Evolutionary conservation across 208 protist genomes (phyloP), one percentile per base, ranked within the genome.

Genomic region (Leishmania guyanensis): DNA sequence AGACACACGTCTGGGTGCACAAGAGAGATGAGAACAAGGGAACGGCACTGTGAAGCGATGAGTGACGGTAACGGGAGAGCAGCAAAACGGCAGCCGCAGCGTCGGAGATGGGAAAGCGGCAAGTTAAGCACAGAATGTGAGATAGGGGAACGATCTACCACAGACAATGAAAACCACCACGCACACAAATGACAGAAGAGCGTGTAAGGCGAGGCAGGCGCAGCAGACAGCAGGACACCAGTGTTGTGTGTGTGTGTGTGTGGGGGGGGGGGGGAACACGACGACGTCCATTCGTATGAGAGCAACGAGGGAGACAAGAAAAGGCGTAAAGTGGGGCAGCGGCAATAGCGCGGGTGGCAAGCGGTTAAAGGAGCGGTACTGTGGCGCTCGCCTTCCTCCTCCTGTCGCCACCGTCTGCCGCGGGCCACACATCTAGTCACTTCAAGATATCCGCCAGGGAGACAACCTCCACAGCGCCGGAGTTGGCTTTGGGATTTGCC

Each of bases 371-470:
- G 14, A 50, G 5, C 22, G 2, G 2, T 10, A 46, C 33, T 43
- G 29, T 62, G 5, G 71, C 26, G 14, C 46, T 51, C 17, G 39
- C 46, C 39, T 9, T 54, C 46, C 43, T 16, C 68, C 22, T 54
- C 16, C 14, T 16, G 20, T 8, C 68, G 36, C 9, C 68, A 73
- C 46, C 26, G n/a, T 22, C 12, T 62, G 20, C 46, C 17, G 1
- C n/a, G 56, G 36, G 14, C 1, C 9, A 60, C 9, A 60, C 48
- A 16, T 33, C 17, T 43, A 22, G 29, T 81, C 81, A 85, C 17
- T 87, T 87, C 4, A 97, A 82, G 54, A 97, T 85, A 77, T 94
- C 91, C 0, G 89, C 87, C 43, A 97, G 83, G 5, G 84, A 88
- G 0, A 83, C 86, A 26, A 94, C 89, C 68, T 97, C 93, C 20